These are phyloP conservation scores for Pseudozyma thailandica DNA, from an alignment of 1,284 basidiomycete species.

Conservation along the genomic window DNA sequence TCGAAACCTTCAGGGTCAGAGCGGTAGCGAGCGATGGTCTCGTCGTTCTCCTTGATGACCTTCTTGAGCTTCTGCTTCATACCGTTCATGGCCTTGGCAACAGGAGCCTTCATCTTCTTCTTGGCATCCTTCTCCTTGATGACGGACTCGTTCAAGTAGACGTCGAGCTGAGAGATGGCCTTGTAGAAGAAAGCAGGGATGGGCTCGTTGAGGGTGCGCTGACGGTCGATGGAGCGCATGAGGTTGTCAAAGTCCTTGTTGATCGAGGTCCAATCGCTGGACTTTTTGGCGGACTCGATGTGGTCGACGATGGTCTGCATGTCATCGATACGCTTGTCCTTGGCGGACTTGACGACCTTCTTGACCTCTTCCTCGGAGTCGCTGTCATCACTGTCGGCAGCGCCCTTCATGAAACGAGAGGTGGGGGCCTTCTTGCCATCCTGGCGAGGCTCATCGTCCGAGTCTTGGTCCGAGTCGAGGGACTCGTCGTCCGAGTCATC, in stretches of 20 bases:
- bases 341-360: constrained; percentile 82
- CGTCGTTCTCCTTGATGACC: constrained; percentile 87
- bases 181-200: constrained; percentile 88
- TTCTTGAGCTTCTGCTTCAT: constrained; percentile 98
- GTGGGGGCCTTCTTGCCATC: constrained; percentile 54
- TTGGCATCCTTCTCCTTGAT: constrained; percentile 79
- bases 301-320: constrained; percentile 86
- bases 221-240: constrained; percentile 85
- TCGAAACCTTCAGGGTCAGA: constrained; percentile 82
- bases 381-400: constrained; percentile 70
- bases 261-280: constrained; percentile 91
- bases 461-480: constrained; percentile 54
- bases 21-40: constrained; percentile 81
- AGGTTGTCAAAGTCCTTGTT: constrained; percentile 93
- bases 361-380: constrained; percentile 78
- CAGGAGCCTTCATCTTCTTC: constrained; percentile 97
- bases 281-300: constrained; percentile 95
- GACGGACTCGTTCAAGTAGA: constrained; percentile 78
- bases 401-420: constrained; percentile 67
- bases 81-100: constrained; percentile 91
- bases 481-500: constrained; percentile 55
- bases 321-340: constrained; percentile 85
- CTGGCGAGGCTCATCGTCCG: constrained; percentile 45
- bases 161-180: constrained; percentile 81
- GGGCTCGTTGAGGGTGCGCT: constrained; percentile 83